Evolutionary conservation across 352 stramenopile genomes (phyloP), one percentile per base, ranked within the genome.

Genomic region (Pythium rhizo-oryzae): DNA sequence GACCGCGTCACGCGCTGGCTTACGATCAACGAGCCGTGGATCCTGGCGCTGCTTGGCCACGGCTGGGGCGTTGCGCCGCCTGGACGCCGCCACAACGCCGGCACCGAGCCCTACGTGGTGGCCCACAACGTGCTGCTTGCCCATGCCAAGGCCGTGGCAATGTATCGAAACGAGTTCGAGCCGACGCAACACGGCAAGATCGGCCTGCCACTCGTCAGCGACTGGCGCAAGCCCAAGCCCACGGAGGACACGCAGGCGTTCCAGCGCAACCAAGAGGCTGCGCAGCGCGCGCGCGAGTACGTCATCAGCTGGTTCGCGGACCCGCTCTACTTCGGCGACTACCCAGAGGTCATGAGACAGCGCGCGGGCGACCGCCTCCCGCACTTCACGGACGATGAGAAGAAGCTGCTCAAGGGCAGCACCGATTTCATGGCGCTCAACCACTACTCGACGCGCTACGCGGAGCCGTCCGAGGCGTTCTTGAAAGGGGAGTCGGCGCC

Each of bases 401-500:
- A 88, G 58, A 79, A 80, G 25, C 54, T 92, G 24, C 59, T 99
- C 50, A 21, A 44, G n/a, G 86, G 83, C 11, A 97, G 85, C 57
- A 83, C 69, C 35, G 96, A 99, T 69, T 99, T 98, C 74, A 92
- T 99, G 41, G 96, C 93, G 2, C 74, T 99, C 1, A 99, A 99
- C 77, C 92, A 98, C 74, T 99, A 99, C 77, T 87, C 83, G 35
- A 87, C 85, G 19, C 73, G 65, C 60, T 88, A 86, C 58, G 46
- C 53, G 6, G 80, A 74, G 67, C 76, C 79, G 4, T 85, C 78
- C 7, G 59, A 74, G 19, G 78, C 75, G 54, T 90, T 78, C 21
- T 55, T 85, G 35, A 74, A 65, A n/a, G 73, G 77, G 11, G 75
- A 79, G 23, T n/a, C n/a, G n/a, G 33, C 59, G 2, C 71, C 78